phyloP scores from a whole-genome alignment of 169 alveolate genomes.

The Plasmodium sp. region DNA sequence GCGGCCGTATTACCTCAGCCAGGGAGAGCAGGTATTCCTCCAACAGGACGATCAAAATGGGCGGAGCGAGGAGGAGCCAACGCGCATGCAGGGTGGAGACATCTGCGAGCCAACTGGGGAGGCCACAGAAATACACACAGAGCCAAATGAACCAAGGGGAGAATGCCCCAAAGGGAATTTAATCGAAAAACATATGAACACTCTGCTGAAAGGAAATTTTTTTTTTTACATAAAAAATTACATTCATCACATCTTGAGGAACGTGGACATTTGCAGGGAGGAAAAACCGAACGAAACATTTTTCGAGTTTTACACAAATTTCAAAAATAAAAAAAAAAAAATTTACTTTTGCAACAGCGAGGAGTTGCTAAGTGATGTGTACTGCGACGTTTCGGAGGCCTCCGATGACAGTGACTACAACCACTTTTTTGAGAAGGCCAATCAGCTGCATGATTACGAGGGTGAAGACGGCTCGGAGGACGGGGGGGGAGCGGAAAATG shows the following conservation, averaged over 20 bases:
- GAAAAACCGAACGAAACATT: slow-evolving; percentile 56
- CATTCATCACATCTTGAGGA: slow-evolving; percentile 44
- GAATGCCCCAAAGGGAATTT: background rate
- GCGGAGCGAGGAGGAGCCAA: background rate
- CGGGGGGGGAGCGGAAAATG: background rate
- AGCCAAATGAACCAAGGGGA: background rate
- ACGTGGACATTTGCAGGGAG: slow-evolving; percentile 45
- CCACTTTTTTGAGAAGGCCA: slow-evolving; percentile 48
- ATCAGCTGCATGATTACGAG: slow-evolving; percentile 21
- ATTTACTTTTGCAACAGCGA: slow-evolving; percentile 1
- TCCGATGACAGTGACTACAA: slow-evolving; percentile 60
- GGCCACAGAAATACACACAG: background rate
- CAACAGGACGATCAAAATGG: background rate
- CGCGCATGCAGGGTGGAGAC: background rate
- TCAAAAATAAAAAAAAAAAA: slow-evolving; percentile 61
- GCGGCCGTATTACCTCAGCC: background rate
- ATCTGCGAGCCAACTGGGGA: background rate
- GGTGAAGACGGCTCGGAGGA: slow-evolving; percentile 5
- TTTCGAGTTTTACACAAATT: slow-evolving; percentile 45
- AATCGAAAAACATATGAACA: background rate
- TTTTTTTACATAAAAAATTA: slow-evolving; percentile 49
- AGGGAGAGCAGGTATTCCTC: background rate
- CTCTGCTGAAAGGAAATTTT: slow-evolving; percentile 13
- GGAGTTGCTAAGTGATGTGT: slow-evolving; percentile 32
- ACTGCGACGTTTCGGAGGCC: slow-evolving; percentile 44